These are phyloP conservation scores for Drechslerella stenobrocha DNA, from an alignment of 2,329 filamentous ascomycete species.

Conservation along the genomic window DNA sequence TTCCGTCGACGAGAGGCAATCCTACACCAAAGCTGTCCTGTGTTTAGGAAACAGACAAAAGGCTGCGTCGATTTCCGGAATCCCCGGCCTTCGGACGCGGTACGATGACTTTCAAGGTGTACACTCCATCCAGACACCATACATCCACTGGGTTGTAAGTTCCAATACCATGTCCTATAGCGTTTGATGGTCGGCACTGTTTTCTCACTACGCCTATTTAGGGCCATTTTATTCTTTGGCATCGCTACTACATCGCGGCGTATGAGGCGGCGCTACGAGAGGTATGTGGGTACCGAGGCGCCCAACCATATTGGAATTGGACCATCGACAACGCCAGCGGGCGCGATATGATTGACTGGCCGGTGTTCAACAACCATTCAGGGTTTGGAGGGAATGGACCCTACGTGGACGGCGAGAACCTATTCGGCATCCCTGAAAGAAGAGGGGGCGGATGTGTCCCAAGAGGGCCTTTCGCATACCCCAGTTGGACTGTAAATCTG, in stretches of 20 bases:
- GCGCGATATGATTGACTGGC: slow-evolving; percentile 49
- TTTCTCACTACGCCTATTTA: slow-evolving; percentile 23
- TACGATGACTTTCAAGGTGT: slow-evolving; percentile 57
- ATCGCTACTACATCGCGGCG: slow-evolving; percentile 57
- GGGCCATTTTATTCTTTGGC: slow-evolving; percentile 58
- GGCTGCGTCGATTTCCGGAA: slow-evolving; percentile 53
- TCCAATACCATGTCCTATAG: slow-evolving; percentile 7
- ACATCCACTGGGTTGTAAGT: slow-evolving; percentile 55
- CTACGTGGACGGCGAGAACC: slow-evolving; percentile 53
- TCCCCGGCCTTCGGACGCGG: slow-evolving; percentile 55
- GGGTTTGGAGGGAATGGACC: slow-evolving; percentile 56
- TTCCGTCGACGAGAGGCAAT: slow-evolving; percentile 49
- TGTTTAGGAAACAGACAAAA: slow-evolving; percentile 55
- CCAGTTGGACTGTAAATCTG: slow-evolving; percentile 48
- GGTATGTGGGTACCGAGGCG: slow-evolving; percentile 58
- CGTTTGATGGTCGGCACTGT: background rate
- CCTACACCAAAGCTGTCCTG: slow-evolving; percentile 56
- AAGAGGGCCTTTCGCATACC: slow-evolving; percentile 54
- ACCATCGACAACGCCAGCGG: slow-evolving; percentile 54
- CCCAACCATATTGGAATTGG: slow-evolving; percentile 57
- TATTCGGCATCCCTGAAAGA: slow-evolving; percentile 52
- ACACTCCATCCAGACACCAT: slow-evolving; percentile 55
- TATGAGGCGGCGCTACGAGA: slow-evolving; percentile 58
- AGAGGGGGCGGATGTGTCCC: slow-evolving; percentile 55
- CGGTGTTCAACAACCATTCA: slow-evolving; percentile 47